Base-by-base conservation (phyloP, 306 rosid species). In the Acmispon strigosus region DNA sequence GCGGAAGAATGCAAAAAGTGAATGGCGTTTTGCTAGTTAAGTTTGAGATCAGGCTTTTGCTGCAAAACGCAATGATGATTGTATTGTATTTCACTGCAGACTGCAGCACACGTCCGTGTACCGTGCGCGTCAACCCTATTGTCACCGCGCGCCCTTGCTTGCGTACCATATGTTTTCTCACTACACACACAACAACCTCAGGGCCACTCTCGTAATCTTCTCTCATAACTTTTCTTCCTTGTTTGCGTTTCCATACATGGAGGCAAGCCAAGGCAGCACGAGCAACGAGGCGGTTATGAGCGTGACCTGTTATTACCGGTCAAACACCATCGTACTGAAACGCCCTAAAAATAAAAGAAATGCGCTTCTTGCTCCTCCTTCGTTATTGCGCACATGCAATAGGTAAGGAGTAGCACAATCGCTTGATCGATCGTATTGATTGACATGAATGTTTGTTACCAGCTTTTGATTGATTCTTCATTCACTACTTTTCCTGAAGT, bases 121-220 rank as follows among this genome's bases (percentile, higher is more conserved):
- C 79, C 84, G 84, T 83, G 86, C 82, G 84, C 84, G 84, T 83
- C 84, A 71, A 83, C 82, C 78, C 78, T 76, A 39, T 55, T 72
- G 75, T 75, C 64, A 76, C 81, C 81, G 48, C 27, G 27, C 27
- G 3, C 27, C 2, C 27, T 22, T 3, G 27, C 1, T 22, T 22
- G 27, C 27, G 27, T n/a, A n/a, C n/a, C n/a, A n/a, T n/a, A n/a
- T 22, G 27, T 22, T 1, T 22, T 3, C 1, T 22, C 27, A 1
- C 27, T 3, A 22, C 3, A 4, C 5, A 1, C 5, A 0, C 5
- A 27, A 2, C 34, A 2, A 2, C 5, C 7, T 32, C 2, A 24
- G 54, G 80, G 78, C 1, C 3, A 49, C 5, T 77, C 19, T 42
- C 13, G 80, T 74, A 64, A 73, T 64, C 51, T 80, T n/a, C n/a